Evolutionary conservation across 2,329 filamentous ascomycete genomes (phyloP).

Genomic region (Phaeosphaeria sp.): DNA sequence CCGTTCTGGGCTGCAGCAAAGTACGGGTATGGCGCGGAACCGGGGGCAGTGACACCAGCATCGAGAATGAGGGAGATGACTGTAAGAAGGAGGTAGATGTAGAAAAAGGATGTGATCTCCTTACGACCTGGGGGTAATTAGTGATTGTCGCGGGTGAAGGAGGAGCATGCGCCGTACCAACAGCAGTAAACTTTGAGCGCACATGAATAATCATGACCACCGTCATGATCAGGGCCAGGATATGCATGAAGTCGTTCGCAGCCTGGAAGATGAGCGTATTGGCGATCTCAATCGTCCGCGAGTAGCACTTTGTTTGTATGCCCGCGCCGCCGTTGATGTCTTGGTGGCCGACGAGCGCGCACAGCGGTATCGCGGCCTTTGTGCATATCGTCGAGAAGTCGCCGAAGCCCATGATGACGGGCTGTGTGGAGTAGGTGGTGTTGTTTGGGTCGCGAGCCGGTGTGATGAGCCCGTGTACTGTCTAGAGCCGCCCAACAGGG

Average conservation of each 20-base stretch:
- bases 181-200: constrained; percentile 95
- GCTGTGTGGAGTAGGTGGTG: constrained; percentile 7
- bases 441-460: constrained; percentile 9
- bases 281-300: constrained; percentile 91
- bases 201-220: constrained; percentile 98
- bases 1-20: constrained; percentile 89
- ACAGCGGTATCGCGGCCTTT: constrained; percentile 84
- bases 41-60: constrained; percentile 87
- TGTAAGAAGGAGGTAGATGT: constrained; percentile 90
- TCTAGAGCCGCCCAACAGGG: constrained; percentile 13
- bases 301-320: constrained; percentile 90
- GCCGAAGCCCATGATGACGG: constrained; percentile 76
- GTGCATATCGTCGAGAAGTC: constrained; percentile 88
- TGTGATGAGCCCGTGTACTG: constrained; percentile 16
- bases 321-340: constrained; percentile 72
- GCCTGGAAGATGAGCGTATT: constrained; percentile 99
- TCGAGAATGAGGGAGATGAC: constrained; percentile 90
- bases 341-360: constrained; percentile 80
- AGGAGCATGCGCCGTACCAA: constrained; percentile 66
- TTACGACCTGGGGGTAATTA: constrained; percentile 61
- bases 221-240: constrained; percentile 87
- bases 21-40: constrained; percentile 82
- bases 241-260: constrained; percentile 90
- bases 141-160: constrained; percentile 61
- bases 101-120: constrained; percentile 90